Conservation (phyloP, 768 basidiomycete species). For the Calocybe cyanea region DNA sequence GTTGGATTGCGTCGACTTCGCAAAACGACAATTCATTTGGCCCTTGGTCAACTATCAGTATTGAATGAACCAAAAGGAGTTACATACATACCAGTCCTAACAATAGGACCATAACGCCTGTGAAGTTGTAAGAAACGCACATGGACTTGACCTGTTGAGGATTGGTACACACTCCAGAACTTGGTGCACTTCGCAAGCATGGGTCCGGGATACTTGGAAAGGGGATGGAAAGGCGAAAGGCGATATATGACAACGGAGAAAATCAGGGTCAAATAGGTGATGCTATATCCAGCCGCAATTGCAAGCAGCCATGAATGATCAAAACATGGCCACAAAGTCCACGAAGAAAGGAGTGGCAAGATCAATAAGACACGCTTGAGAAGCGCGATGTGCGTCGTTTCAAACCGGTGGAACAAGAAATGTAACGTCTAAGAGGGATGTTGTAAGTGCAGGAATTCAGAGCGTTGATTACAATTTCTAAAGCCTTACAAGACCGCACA, state of each 20-base stretch:
- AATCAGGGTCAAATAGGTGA: too few relatives aligned
- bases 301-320: too few relatives aligned
- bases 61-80: neutral
- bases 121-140: conserved; percentile 13
- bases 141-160: conserved; percentile 5
- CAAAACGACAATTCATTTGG: conserved; percentile 35
- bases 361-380: too few relatives aligned
- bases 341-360: too few relatives aligned
- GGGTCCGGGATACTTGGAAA: conserved; percentile 9
- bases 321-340: too few relatives aligned
- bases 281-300: too few relatives aligned
- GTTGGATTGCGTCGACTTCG: conserved; percentile 18
- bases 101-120: conserved; percentile 25
- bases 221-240: conserved; percentile 11
- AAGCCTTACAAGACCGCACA: too few relatives aligned
- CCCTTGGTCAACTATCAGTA: conserved; percentile 21
- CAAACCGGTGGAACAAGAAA: too few relatives aligned
- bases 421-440: too few relatives aligned
- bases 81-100: conserved; percentile 26
- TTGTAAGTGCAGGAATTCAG: too few relatives aligned
- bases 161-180: conserved; percentile 6
- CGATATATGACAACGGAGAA: conserved; percentile 10
- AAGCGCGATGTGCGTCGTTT: too few relatives aligned
- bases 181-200: conserved; percentile 4
- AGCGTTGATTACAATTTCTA: too few relatives aligned